phyloP scores from a whole-genome alignment of 2,329 filamentous ascomycete genomes.

The Alternaria arborescens region DNA sequence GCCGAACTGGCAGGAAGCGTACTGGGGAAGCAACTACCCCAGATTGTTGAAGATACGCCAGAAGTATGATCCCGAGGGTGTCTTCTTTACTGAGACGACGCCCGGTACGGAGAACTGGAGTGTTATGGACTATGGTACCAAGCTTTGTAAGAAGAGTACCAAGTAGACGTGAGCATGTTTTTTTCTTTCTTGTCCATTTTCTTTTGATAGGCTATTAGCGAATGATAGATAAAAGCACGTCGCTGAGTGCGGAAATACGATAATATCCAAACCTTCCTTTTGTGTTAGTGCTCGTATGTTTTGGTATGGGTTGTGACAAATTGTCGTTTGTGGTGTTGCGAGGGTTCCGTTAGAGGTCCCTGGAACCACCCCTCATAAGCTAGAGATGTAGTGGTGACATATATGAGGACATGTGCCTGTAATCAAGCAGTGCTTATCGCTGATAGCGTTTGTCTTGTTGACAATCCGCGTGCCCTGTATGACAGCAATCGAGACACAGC shows the following conservation, averaged over 20 bases:
- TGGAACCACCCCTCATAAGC: not conserved
- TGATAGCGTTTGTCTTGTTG: not conserved
- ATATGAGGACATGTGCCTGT: not conserved
- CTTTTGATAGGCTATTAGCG: not conserved
- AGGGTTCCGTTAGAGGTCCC: not conserved
- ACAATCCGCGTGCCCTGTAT: not conserved
- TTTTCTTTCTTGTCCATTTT: not conserved
- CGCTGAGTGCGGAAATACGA: not conserved
- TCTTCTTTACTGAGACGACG: slow-evolving; percentile 48
- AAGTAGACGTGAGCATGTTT: not conserved
- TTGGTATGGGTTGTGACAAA: not conserved
- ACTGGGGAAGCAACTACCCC: slow-evolving; percentile 48
- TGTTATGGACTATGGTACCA: slow-evolving; percentile 46
- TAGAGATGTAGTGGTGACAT: not conserved
- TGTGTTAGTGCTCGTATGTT: not conserved
- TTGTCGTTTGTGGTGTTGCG: not conserved
- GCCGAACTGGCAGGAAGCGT: slow-evolving; percentile 48
- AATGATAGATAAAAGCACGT: not conserved
- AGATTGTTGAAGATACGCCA: slow-evolving; percentile 40
- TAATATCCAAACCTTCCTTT: not conserved
- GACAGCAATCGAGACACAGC: not conserved
- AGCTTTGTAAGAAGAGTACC: slow-evolving; percentile 41
- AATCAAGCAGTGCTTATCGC: not conserved
- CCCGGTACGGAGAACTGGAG: slow-evolving; percentile 48
- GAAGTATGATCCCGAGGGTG: slow-evolving; percentile 47